Percentiles rank a stretch among this genome's conserved stretches.
phyloP scores from a whole-genome alignment of 495 filamentous ascomycete species.

The Penicillium egyptiacum region DNA sequence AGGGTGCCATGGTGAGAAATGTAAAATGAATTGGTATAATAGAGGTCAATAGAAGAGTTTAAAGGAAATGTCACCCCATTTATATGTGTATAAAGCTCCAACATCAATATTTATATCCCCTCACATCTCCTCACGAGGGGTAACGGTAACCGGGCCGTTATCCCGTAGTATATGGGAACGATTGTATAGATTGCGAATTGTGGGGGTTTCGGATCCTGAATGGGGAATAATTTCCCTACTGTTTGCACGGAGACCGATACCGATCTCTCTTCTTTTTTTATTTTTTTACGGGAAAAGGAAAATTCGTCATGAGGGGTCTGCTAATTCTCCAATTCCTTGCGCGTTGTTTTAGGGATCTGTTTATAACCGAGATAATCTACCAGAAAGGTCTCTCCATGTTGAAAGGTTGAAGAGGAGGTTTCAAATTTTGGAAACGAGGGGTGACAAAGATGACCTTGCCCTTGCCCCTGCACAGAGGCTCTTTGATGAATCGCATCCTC shows the following conservation, averaged over 20 bases:
- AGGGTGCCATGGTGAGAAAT: constrained; percentile 30
- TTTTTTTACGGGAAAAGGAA: not conserved
- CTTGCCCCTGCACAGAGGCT: too few relatives aligned
- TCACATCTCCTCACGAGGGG: constrained; percentile 12
- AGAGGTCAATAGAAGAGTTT: not conserved
- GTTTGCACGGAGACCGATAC: not conserved
- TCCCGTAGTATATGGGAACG: not conserved
- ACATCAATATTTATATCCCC: not conserved
- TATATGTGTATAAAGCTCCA: not conserved
- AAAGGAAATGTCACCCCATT: not conserved
- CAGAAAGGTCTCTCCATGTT: too few relatives aligned
- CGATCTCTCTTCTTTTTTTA: not conserved
- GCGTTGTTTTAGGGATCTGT: too few relatives aligned
- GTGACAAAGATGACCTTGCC: not conserved
- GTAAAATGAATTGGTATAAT: not conserved
- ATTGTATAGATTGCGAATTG: not conserved
- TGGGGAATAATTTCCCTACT: constrained; percentile 7
- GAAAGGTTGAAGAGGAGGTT: too few relatives aligned
- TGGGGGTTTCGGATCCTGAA: not conserved
- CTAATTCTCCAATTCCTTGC: too few relatives aligned
- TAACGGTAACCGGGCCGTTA: not conserved
- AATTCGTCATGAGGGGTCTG: not conserved
- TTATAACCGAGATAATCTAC: too few relatives aligned
- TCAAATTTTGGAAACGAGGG: too few relatives aligned
- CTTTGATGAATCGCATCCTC: not conserved